Evolutionary conservation across 352 stramenopile species (phyloP), one percentile per base, ranked within the genome.

Genomic region (Pseudoperonospora humuli): DNA sequence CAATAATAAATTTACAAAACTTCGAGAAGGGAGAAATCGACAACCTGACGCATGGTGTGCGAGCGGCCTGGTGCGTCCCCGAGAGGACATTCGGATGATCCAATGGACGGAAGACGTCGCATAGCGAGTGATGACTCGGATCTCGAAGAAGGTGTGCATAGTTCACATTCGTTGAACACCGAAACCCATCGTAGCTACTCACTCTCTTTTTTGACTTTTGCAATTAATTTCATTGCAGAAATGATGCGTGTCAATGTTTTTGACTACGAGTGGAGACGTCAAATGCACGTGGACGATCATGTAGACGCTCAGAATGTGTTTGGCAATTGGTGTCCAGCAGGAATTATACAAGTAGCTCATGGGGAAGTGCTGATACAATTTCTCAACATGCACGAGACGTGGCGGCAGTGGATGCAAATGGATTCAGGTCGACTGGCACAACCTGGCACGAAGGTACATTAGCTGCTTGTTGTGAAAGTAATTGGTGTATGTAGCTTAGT

Each of bases 221-320:
- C 21, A 41, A 31, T 45, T 45, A 36, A 41, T 33, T 48, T 4
- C 14, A 13, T 37, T 37, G 7, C 28, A 89, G 77, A 90, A 56
- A 90, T 90, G 75, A 85, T 86, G 75, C 78, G 74, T 9, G 74
- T 86, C 9, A 72, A 90, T 37, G 56, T 69, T 11, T 67, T 67
- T 20, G 78, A 86, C 29, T 51, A 67, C 25, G 75, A 86, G 41
- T 93, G 80, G 80, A 73, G 80, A 13, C 62, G 50, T 2, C 75
- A 88, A 47, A 61, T 93, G 36, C 71, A 83, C 29, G 65, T 62
- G 5, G 67, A 58, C 11, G 75, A 90, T 44, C 57, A 59, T 0
- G 41, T 93, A 38, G 80, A 93, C 28, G 77, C 77, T 8, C 75
- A 86, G 45, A 93, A 93, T 36, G 47, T 71, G 3, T 93, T 93